Base-by-base conservation (phyloP, 306 rosid genomes). In the Trifolium repens region DNA sequence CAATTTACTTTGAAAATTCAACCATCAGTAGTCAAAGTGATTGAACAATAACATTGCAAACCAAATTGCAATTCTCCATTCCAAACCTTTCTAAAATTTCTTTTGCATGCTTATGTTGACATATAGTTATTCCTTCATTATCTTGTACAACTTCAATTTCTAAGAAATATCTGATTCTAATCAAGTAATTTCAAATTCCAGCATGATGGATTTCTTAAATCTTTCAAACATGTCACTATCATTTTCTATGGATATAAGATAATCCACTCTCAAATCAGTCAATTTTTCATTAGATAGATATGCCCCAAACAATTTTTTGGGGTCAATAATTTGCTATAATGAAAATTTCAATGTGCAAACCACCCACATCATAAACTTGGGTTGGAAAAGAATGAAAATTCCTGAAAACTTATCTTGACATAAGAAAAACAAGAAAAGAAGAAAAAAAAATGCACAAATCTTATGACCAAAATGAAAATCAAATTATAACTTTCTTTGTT, bases 371-470 rank as follows among this genome's bases (percentile, higher is more conserved):
- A 30, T 2, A 52, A 82, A 71, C 19, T 9, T 9, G 74, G 83
- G 83, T 53, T 69, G 77, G 74, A 61, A 78, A 83, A 83, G 75
- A 83, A 83, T 83, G 32, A 55, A 69, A 69, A 69, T 73, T 80
- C 37, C 26, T 67, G 47, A 63, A 60, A 72, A 43, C 43, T 35
- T 0, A 10, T 13, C 1, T 71, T 35, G 60, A 47, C 60, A 70
- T 8, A 16, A 32, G 37, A 35, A 32, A 15, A 19, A 0, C 13
- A 39, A 44, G 14, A 77, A 44, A 27, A 16, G 59, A 27, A 16
- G 59, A 72, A 35, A 30, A 26, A 67, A 78, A 72, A 75, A 75
- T 52, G 13, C 73, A 81, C 75, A 76, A 39, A 74, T 69, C 8
- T 59, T 44, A 17, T 10, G 12, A 1, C 53, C 78, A 68, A 26